Base-by-base conservation (phyloP, 1,284 basidiomycete species). In the Afroboletus lepidellus region DNA sequence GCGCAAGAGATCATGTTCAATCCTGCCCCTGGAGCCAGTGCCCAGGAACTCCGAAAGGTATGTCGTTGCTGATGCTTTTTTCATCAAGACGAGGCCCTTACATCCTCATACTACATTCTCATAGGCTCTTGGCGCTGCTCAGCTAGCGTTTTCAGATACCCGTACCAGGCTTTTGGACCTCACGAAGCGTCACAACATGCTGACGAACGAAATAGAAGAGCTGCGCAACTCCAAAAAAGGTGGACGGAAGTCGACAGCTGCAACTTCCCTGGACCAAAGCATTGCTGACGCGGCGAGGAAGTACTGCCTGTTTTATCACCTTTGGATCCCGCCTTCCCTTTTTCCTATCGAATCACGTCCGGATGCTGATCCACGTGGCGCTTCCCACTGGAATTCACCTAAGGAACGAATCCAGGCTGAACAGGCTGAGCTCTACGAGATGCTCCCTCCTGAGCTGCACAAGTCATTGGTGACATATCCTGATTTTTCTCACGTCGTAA, bases 281-380 rank as follows among this genome's bases (percentile, higher is more conserved):
- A 46, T 54, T 13, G 8, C 8, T 16, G 7, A 41, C 16, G 33
- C 16, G 0, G 43, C 21, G 5, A 52, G 34, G 32, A 54, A 54
- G 16, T 54, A 54, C 6, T 53, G 50, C 34, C 39, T 52, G 2
- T 20, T 49, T 8, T 50, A 52, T 23, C 46, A 52, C 20, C 46
- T 52, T 21, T 52, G 50, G 39, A 33, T 50, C 23, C 50, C 13
- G 1, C 7, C 25, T 16, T 15, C 11, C 2, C 50, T 52, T 3
- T 52, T 52, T 27, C 50, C 38, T 4, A 8, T 42, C 27, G 39
- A 48, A 8, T 11, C 37, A 27, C 9, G 5, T 11, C 50, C 37
- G 1, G 23, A 48, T 13, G 7, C 48, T 7, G 37, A 48, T 30
- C 20, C 23, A 12, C 7, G 8, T 15, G 7, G 32, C 13, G 8